Percentiles rank a stretch among this genome's conserved stretches.
Conservation (phyloP, 2,329 filamentous ascomycete species). For the Leptographium galeiforme region DNA sequence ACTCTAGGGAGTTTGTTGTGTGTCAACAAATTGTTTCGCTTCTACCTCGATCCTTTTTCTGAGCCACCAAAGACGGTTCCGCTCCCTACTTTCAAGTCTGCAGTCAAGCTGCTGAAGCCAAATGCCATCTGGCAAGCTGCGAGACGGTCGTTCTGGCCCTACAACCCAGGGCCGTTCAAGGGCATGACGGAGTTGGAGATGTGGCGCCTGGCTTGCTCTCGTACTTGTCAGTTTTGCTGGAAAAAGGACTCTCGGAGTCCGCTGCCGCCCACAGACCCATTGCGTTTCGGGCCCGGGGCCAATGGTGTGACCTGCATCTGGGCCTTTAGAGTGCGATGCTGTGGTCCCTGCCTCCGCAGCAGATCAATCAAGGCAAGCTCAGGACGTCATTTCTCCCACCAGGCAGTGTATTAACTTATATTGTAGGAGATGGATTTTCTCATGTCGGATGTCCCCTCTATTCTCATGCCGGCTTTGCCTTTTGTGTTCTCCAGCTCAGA, state of each 20-base stretch:
- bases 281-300: constrained; percentile 47
- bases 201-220: constrained; percentile 56
- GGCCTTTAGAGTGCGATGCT: constrained; percentile 55
- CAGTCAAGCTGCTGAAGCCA: constrained; percentile 30
- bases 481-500: constrained; percentile 52
- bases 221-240: constrained; percentile 55
- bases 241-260: constrained; percentile 18
- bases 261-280: constrained; percentile 25
- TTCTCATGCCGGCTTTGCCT: constrained; percentile 54
- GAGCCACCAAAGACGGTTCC: constrained; percentile 8
- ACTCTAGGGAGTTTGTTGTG: constrained; percentile 50
- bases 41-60: constrained; percentile 36
- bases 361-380: constrained; percentile 51
- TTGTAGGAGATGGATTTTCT: constrained; percentile 56
- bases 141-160: constrained; percentile 49
- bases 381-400: not conserved
- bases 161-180: constrained; percentile 55
- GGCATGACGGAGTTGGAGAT: constrained; percentile 58
- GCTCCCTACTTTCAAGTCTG: constrained; percentile 13
- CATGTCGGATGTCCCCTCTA: constrained; percentile 42
- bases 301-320: constrained; percentile 53
- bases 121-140: constrained; percentile 60
- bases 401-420: not conserved
- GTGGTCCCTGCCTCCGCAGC: constrained; percentile 49
- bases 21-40: constrained; percentile 55